Evolutionary conservation across 108 stramenopile genomes (phyloP).

Genomic region (Nitzschia sp.): DNA sequence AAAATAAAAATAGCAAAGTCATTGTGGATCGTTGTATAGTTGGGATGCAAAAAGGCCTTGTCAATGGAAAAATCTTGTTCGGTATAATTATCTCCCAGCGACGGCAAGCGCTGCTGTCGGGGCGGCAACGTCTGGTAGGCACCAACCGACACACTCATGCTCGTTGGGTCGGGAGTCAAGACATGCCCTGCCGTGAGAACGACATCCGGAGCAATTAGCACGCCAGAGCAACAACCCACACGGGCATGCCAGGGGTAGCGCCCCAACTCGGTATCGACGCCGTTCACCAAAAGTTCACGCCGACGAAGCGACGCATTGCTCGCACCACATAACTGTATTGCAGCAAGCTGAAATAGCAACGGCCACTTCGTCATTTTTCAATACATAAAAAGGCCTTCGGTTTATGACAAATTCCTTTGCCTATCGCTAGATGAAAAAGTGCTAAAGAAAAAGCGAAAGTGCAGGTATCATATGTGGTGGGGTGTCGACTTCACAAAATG

Average conservation of each 20-base stretch:
- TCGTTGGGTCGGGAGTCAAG: neutral
- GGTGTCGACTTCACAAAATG: too few species aligned
- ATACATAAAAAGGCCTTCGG: too few species aligned
- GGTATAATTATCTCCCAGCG: neutral
- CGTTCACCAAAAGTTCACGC: slow-evolving; percentile 4
- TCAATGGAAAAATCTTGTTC: neutral
- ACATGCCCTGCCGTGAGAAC: neutral
- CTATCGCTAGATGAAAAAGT: too few species aligned
- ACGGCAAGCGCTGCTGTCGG: neutral
- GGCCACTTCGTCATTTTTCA: neutral
- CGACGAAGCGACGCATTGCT: neutral
- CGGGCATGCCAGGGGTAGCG: neutral
- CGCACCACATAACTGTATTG: neutral
- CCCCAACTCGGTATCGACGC: neutral
- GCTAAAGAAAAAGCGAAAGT: too few species aligned
- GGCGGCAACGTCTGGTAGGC: neutral
- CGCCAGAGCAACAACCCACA: slow-evolving; percentile 2
- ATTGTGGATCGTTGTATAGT: neutral
- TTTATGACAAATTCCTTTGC: too few species aligned
- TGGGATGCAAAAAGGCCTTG: neutral
- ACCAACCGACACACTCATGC: slow-evolving; percentile 5
- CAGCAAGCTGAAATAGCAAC: neutral
- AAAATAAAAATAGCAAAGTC: neutral
- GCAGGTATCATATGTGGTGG: too few species aligned
- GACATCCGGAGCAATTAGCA: slow-evolving; percentile 5